Evolutionary conservation across 2,329 filamentous ascomycete species (phyloP).

Genomic region (Fusarium stilboides): DNA sequence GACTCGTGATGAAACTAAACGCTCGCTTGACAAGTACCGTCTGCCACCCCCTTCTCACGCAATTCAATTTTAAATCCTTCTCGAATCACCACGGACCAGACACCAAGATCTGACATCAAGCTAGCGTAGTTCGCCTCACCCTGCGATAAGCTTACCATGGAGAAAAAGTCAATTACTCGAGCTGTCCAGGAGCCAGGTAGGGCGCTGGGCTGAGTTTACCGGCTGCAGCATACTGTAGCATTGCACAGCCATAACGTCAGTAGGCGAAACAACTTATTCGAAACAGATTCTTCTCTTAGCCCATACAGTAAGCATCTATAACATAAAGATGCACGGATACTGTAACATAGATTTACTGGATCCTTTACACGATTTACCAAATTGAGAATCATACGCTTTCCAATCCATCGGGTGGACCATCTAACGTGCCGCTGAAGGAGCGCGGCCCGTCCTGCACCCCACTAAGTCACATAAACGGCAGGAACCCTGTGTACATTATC

Average conservation of each 20-base stretch:
- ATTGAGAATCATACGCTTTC: slow-evolving; percentile 21
- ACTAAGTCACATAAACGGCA: slow-evolving; percentile 26
- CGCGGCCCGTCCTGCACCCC: slow-evolving; percentile 25
- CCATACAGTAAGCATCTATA: slow-evolving; percentile 7
- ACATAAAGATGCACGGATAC: not conserved
- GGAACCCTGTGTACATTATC: slow-evolving; percentile 4
- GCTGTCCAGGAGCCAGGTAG: slow-evolving; percentile 11
- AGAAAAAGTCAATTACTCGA: slow-evolving; percentile 7
- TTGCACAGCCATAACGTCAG: not conserved
- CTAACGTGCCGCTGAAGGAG: slow-evolving; percentile 27
- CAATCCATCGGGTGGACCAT: not conserved
- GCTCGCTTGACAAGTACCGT: not conserved
- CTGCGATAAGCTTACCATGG: slow-evolving; percentile 17
- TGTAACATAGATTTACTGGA: not conserved
- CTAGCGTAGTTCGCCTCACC: slow-evolving; percentile 12
- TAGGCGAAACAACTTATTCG: slow-evolving; percentile 25
- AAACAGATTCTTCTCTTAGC: slow-evolving; percentile 12
- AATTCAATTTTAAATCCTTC: slow-evolving; percentile 27
- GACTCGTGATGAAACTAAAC: slow-evolving; percentile 20
- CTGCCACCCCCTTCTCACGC: slow-evolving; percentile 25
- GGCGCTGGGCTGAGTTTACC: slow-evolving; percentile 41
- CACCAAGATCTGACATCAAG: slow-evolving; percentile 30
- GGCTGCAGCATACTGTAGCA: slow-evolving; percentile 8
- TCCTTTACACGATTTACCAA: slow-evolving; percentile 16
- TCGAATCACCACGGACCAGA: slow-evolving; percentile 11